Evolutionary conservation across 352 stramenopile genomes (phyloP).

Genomic region (Phytophthora citricola): DNA sequence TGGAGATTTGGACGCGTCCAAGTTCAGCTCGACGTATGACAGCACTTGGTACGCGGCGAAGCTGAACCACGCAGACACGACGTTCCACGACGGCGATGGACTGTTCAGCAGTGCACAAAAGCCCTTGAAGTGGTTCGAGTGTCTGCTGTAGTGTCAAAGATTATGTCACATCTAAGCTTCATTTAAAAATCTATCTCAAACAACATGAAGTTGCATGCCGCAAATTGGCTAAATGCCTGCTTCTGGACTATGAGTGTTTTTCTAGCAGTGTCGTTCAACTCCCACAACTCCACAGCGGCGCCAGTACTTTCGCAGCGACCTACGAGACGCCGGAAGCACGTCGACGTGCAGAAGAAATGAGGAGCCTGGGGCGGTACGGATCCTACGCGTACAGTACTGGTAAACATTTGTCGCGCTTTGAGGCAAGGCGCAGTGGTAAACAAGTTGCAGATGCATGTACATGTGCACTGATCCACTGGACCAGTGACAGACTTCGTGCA

Average conservation of each 20-base stretch:
- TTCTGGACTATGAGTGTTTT: background rate
- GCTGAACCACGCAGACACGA: constrained; percentile 65
- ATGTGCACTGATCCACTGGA: too few relatives aligned
- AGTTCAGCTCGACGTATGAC: constrained; percentile 42
- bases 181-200: constrained; percentile 4
- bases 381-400: too few relatives aligned
- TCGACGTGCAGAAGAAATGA: too few relatives aligned
- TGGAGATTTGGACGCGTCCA: constrained; percentile 38
- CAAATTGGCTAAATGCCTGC: background rate
- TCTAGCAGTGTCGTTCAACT: too few relatives aligned
- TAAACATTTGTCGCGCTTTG: too few relatives aligned
- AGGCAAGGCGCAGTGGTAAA: too few relatives aligned
- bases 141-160: constrained; percentile 32
- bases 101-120: constrained; percentile 59
- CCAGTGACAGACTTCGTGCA: too few relatives aligned
- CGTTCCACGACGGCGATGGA: constrained; percentile 65
- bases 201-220: background rate
- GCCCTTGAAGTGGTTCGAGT: constrained; percentile 72
- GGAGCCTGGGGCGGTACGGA: too few relatives aligned
- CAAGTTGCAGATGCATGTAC: too few relatives aligned
- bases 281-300: too few relatives aligned
- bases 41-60: constrained; percentile 62
- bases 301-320: too few relatives aligned
- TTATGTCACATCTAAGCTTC: background rate
- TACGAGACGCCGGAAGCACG: too few relatives aligned